Evolutionary conservation across 73 alveolate species (phyloP), one percentile per base, ranked within the genome.

Genomic region (Blepharisma japonicum): DNA sequence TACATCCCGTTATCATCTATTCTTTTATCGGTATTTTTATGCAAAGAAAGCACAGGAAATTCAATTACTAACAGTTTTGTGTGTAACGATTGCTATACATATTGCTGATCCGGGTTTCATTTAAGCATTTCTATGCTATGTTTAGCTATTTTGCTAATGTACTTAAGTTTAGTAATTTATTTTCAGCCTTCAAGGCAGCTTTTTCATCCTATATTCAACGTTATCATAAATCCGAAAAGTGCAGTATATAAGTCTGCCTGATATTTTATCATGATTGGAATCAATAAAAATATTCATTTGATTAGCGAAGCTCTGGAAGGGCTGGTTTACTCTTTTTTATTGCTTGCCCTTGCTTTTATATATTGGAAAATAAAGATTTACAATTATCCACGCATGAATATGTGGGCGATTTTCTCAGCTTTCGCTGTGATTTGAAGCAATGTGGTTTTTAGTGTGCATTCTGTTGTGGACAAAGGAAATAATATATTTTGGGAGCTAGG

Each of bases 1-100:
- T 32, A 32, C 3, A 32, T 32, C 42, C 74, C 74, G 2, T 8
- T 61, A 14, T n/a, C 23, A 2, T 14, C 47, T 61, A 61, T 61
- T 61, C 23, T 14, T 20, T 25, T 61, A 14, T 61, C 23, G 2
- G 23, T 61, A 18, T 61, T 18, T 61, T n/a, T 14, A 8, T 61
- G 74, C 46, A 14, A 61, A 2, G 46, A 61, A 61, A 25, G 74
- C 74, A 61, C 74, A 18, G 74, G 74, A 2, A 5, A n/a, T 61
- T 14, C 38, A n/a, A 14, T 61, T 8, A 61, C 74, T 2, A 48
- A 61, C 14, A 9, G 47, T 20, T 61, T 61, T 61, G 18, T 61
- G 2, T 14, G 47, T 14, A 61, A 61, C 18, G 74, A 61, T 25
- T 61, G 74, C 74, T 61, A n/a, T 9, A 61, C 74, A 18, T 61